Conservation (phyloP, 805 yeast species). For the Saccharomycopsis sp. region DNA sequence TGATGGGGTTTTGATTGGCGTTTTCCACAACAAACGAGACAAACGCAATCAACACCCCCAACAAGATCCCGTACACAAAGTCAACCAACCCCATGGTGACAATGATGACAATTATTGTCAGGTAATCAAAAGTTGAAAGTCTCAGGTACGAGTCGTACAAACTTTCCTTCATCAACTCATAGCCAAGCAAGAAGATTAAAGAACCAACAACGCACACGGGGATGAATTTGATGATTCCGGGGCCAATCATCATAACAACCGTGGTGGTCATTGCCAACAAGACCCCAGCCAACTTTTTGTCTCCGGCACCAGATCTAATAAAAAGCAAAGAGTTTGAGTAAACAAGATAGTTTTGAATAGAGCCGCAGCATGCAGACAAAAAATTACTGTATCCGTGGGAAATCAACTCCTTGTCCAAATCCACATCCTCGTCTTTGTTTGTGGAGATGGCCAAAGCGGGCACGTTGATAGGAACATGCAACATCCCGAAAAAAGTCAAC, state of each 20-base stretch:
- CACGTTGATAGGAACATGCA: conserved; percentile 95
- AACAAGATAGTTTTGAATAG: conserved; percentile 90
- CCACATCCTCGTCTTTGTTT: conserved; percentile 69
- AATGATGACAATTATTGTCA: conserved; percentile 80
- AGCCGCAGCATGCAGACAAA: conserved; percentile 73
- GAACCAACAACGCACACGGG: conserved; percentile 97
- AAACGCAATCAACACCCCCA: conserved; percentile 86
- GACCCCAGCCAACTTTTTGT: conserved; percentile 81
- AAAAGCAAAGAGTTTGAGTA: conserved; percentile 90
- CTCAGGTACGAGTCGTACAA: conserved; percentile 76
- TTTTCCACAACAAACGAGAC: conserved; percentile 92
- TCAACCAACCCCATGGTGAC: conserved; percentile 92
- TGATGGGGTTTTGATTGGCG: conserved; percentile 72
- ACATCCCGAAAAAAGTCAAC: conserved; percentile 85
- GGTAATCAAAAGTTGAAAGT: conserved; percentile 66
- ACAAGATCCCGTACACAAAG: conserved; percentile 85
- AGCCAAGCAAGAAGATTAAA: conserved; percentile 80
- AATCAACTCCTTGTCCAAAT: conserved; percentile 85
- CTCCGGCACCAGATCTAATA: conserved; percentile 84
- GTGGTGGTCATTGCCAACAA: conserved; percentile 77
- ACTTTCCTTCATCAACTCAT: conserved; percentile 82
- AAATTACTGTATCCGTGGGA: conserved; percentile 93
- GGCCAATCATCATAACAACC: conserved; percentile 78
- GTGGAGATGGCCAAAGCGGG: conserved; percentile 93
- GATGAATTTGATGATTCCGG: conserved; percentile 84